phyloP scores from a whole-genome alignment of 192 early-diverging fungal species.

The Dimargaris verticillata region DNA sequence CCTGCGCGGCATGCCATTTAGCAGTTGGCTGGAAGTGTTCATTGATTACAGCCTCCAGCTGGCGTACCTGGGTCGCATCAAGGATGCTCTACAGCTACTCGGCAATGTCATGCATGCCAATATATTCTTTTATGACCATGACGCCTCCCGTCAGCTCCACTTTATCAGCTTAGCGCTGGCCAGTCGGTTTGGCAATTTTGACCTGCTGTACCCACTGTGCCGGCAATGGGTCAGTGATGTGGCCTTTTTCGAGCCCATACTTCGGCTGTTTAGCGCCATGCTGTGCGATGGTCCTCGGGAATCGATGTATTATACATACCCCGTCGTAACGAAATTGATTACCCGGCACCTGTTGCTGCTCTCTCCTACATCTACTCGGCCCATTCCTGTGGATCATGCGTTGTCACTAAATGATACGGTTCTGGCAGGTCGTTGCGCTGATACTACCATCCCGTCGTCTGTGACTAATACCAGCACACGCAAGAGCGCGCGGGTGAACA shows the following conservation, averaged over 20 bases:
- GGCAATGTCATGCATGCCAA: slow-evolving; percentile 21
- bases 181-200: slow-evolving; percentile 4
- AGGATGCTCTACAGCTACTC: slow-evolving; percentile 18
- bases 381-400: not conserved
- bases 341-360: not conserved
- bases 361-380: not conserved
- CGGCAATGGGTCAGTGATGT: not conserved
- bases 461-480: not conserved
- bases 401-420: not conserved
- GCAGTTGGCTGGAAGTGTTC: slow-evolving; percentile 26
- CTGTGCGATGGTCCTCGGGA: not conserved
- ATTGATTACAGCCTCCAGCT: slow-evolving; percentile 23
- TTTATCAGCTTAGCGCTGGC: slow-evolving; percentile 18
- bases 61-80: slow-evolving; percentile 11
- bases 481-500: not conserved
- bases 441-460: not conserved
- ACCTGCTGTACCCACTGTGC: slow-evolving; percentile 14
- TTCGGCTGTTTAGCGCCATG: not conserved
- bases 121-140: slow-evolving; percentile 14
- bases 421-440: not conserved
- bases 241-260: not conserved
- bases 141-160: slow-evolving; percentile 12
- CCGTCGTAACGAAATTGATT: not conserved
- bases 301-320: not conserved
- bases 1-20: slow-evolving; percentile 25